Evolutionary conservation across 306 rosid species (phyloP).

Genomic region (Trifolium subterraneum): DNA sequence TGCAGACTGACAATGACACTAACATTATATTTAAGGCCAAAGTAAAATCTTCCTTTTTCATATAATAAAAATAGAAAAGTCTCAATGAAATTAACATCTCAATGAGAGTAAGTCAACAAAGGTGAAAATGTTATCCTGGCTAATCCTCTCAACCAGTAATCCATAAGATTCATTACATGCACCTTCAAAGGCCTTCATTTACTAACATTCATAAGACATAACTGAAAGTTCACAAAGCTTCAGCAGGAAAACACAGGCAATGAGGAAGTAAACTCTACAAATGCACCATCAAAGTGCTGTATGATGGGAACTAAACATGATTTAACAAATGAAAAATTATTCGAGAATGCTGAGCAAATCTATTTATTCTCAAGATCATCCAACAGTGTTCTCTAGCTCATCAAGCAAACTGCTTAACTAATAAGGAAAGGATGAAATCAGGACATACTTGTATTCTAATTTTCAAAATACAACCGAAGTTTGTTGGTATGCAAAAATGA

Average conservation of each 20-base stretch:
- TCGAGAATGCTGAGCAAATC: constrained; percentile 7
- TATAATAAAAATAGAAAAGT: not conserved
- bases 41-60: not conserved
- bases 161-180: not conserved
- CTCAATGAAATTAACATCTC: constrained; percentile 3
- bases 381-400: constrained; percentile 25
- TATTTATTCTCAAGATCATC: constrained; percentile 30
- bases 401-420: constrained; percentile 31
- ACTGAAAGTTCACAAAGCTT: constrained; percentile 6
- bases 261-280: not conserved
- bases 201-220: constrained; percentile 11
- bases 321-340: not conserved
- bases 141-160: constrained; percentile 5
- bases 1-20: constrained; percentile 10
- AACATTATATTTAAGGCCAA: not conserved
- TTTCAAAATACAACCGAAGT: not conserved
- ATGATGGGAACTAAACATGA: constrained; percentile 12
- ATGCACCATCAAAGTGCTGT: not conserved
- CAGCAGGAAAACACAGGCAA: constrained; percentile 14
- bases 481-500: not conserved
- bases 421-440: constrained; percentile 14
- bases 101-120: not conserved
- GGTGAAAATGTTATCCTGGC: not conserved
- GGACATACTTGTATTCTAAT: constrained; percentile 3
- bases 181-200: not conserved